These are phyloP conservation scores for Solanum microdontum DNA, from an alignment of 257 asterid genomes.

Conservation along the genomic window DNA sequence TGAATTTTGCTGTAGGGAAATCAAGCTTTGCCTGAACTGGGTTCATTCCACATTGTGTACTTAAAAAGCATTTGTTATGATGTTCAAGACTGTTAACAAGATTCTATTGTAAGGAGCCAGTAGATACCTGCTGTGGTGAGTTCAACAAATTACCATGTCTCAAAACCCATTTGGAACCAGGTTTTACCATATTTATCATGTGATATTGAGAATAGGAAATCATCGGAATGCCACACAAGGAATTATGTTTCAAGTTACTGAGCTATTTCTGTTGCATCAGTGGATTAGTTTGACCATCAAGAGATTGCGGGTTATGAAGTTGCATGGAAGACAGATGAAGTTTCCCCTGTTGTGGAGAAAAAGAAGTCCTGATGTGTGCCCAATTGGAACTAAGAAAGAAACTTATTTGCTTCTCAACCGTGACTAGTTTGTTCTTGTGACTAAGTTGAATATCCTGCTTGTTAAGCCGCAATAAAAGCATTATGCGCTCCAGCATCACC, in stretches of 20 bases:
- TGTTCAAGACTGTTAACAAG: constrained; percentile 53
- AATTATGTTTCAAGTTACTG: constrained; percentile 49
- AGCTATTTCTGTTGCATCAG: constrained; percentile 47
- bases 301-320: not conserved
- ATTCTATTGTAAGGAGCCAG: constrained; percentile 64
- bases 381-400: constrained; percentile 48
- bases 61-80: constrained; percentile 44
- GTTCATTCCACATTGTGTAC: constrained; percentile 52
- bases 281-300: constrained; percentile 17
- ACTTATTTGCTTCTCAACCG: constrained; percentile 58
- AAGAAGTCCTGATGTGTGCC: constrained; percentile 38
- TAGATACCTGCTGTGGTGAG: constrained; percentile 64
- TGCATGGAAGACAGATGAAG: not conserved
- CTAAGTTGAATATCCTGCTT: constrained; percentile 42
- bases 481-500: constrained; percentile 53
- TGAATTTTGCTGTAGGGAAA: constrained; percentile 32
- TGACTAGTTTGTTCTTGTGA: constrained; percentile 54
- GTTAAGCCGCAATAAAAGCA: constrained; percentile 39
- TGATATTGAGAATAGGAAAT: constrained; percentile 56
- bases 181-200: constrained; percentile 37
- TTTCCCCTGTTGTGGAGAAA: constrained; percentile 36
- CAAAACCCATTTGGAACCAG: constrained; percentile 45
- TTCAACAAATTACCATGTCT: constrained; percentile 58
- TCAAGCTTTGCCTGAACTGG: constrained; percentile 43
- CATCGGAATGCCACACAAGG: constrained; percentile 35